Evolutionary conservation across 176 grass and related monocot species (phyloP), one percentile per base, ranked within the genome.

Genomic region (Themeda triandra): DNA sequence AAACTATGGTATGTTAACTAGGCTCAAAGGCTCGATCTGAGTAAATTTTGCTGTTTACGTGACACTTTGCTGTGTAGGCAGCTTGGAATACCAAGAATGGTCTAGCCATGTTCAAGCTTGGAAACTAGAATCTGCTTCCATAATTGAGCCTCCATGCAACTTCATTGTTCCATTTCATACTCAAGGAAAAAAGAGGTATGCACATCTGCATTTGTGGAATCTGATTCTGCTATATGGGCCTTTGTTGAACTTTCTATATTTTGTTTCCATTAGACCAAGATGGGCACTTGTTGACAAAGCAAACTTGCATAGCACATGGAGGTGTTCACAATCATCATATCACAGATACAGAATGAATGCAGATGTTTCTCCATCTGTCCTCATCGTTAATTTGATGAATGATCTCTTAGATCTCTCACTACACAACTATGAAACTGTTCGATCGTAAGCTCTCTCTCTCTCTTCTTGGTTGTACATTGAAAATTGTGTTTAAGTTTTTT

Each of bases 381-480:
- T 87, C 73, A 92, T 87, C 78, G 72, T 88, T 86, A 82, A 90
- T 89, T 85, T 98, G 79, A 89, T 93, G 88, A 91, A 89, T 65
- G 93, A 98, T 88, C 96, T 98, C 89, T 75, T 95, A 79, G 89
- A 95, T 90, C 96, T 98, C 63, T 87, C 96, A 62, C 73, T 98
- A 77, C 93, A 98, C 87, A 94, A 92, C 84, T 98, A 98, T 62
- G 96, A 98, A 93, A 95, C 89, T 82, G 91, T 98, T 85, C 96
- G 96, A 76, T 75, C 82, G 96, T 98, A 93, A 94, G 87, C 67
- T 76, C 37, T 48, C 45, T 40, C 46, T 58, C 25, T 49, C 44
- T 48, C 45, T 48, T 4, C 14, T 18, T n/a, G 35, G 69, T 44
- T 25, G 27, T 44, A 27, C 14, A 41, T 25, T 71, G 13, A 24